Evolutionary conservation across 176 grass and related monocot species (phyloP), one percentile per base, ranked within the genome.

Genomic region (Eremochloa ophiuroides): DNA sequence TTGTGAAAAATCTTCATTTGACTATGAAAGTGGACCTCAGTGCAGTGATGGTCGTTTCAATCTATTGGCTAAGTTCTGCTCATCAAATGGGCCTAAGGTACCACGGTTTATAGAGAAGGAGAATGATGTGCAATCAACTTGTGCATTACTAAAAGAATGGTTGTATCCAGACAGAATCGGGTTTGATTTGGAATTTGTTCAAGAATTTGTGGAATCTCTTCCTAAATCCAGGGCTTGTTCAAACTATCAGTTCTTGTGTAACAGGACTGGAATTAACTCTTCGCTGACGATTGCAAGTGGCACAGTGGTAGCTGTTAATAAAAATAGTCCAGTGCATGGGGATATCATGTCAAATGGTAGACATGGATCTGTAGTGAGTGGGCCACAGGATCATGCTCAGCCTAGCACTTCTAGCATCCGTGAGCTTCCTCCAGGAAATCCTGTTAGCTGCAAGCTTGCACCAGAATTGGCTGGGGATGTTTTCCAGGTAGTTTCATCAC

Each of bases 171-270:
- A 99, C 51, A 91, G 96, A 47, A 83, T 89, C 80, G 96, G 96
- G 43, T 93, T 99, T 82, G 91, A 99, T 84, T 70, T 88, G 60
- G 90, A 83, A 58, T 95, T 99, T 86, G 93, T 99, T 71, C 93
- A 99, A 70, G 93, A 99, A 99, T 85, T 99, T 63, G 85, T 99
- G 73, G 96, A 99, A 88, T 93, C 80, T 68, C 90, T 95, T 86
- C 90, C 93, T 71, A 90, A 83, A 69, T 88, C 96, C 42, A 78
- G 70, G 64, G 71, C 81, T 58, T 95, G 92, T 88, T 79, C 80
- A 40, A 80, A 77, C 43, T 99, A 99, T 73, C 86, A 85, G 76
- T 93, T 90, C 64, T 91, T 99, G 77, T 78, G 76, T 78, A 83
- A 91, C 56, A 93, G 93, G 79, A 40, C 35, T 26, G 86, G 87